phyloP scores from a whole-genome alignment of 2,329 filamentous ascomycete genomes.

The Fusarium torreyae region DNA sequence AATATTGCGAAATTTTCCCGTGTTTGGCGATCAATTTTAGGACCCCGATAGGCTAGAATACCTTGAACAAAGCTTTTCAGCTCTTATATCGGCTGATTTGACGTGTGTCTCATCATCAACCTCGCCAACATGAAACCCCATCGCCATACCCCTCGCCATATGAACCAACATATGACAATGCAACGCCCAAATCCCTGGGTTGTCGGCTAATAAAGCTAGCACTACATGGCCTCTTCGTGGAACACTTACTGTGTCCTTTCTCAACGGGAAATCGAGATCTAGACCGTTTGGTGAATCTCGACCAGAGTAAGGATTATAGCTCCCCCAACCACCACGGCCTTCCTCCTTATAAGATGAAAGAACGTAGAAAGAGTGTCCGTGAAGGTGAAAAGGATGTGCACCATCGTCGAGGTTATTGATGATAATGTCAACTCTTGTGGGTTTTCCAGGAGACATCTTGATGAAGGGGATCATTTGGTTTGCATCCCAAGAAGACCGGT shows the following conservation, averaged over 20 bases:
- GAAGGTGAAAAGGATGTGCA: constrained; percentile 13
- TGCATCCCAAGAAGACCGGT: neutral
- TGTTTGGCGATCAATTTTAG: no score
- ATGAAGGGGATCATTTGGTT: constrained; percentile 3
- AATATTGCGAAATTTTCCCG: no score
- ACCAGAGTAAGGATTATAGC: neutral
- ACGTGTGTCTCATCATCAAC: neutral
- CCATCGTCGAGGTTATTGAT: constrained; percentile 12
- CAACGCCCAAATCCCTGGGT: constrained; percentile 18
- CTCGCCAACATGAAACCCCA: neutral
- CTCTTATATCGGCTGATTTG: rapidly evolving
- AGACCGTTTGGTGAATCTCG: neutral
- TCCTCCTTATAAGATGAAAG: neutral
- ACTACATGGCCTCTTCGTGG: constrained; percentile 12
- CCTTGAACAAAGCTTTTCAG: neutral
- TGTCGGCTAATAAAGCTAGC: neutral
- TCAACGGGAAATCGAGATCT: neutral
- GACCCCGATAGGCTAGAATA: no score
- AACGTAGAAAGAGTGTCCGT: constrained; percentile 13
- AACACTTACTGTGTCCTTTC: constrained; percentile 2
- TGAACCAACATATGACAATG: constrained; percentile 31
- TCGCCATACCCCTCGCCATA: constrained; percentile 25
- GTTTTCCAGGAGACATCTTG: rapidly evolving
- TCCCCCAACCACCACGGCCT: constrained; percentile 12
- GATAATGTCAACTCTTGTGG: neutral